Evolutionary conservation across 768 basidiomycete species (phyloP).

Genomic region (Phaeolepiota aurea): DNA sequence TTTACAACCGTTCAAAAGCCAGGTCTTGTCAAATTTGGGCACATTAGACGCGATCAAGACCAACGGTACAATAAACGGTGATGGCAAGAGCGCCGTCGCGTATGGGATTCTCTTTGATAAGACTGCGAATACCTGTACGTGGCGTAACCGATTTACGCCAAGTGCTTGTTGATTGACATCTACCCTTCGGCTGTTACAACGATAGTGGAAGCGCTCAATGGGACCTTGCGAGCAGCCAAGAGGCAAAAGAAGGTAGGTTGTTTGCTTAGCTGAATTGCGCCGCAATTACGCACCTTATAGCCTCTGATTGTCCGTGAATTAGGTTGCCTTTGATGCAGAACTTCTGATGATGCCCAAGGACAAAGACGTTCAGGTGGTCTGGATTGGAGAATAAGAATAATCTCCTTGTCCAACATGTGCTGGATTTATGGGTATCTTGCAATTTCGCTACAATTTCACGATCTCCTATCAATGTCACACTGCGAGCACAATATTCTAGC

Average conservation of each 20-base stretch:
- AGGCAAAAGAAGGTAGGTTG: conserved; percentile 34
- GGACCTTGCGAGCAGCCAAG: conserved; percentile 37
- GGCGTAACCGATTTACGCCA: too few relatives aligned
- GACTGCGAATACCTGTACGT: conserved; percentile 36
- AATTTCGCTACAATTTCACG: too few relatives aligned
- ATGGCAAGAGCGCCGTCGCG: conserved; percentile 26
- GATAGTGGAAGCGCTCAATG: conserved; percentile 41
- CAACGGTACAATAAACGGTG: conserved; percentile 26
- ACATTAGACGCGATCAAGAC: conserved; percentile 39
- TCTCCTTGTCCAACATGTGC: too few relatives aligned
- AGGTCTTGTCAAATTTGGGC: neutral
- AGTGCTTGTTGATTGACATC: neutral
- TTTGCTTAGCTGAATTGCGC: neutral
- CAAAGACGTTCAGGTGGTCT: conserved; percentile 35
- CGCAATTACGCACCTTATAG: neutral
- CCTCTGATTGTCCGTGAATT: neutral
- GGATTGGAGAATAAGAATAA: conserved; percentile 24
- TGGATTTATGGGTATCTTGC: too few relatives aligned
- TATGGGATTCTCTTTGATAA: conserved; percentile 40
- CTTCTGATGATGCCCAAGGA: conserved; percentile 43
- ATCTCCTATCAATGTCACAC: too few relatives aligned
- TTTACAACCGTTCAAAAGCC: neutral
- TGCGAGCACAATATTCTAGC: too few relatives aligned
- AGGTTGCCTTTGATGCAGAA: conserved; percentile 38
- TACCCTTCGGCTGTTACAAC: conserved; percentile 1